Percentiles rank a stretch among this genome's conserved stretches.
phyloP scores from a whole-genome alignment of 2,329 filamentous ascomycete species.

The Metarhizium rileyi region DNA sequence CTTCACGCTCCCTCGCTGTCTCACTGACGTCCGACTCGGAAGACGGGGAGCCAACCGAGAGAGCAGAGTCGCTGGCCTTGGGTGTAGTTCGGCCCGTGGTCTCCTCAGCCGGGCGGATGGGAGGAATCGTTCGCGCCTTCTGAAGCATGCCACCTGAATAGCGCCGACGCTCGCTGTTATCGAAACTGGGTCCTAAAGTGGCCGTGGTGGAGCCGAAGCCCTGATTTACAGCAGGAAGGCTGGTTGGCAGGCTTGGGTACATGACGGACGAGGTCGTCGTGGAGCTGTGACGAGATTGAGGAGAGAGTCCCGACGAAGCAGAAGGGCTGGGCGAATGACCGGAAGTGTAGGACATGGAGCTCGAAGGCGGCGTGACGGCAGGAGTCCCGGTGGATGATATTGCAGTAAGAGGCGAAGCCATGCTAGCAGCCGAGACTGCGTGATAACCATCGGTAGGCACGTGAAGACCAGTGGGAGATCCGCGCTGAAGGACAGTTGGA shows the following conservation, averaged over 20 bases:
- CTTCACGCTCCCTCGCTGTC: slow-evolving; percentile 45
- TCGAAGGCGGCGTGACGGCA: slow-evolving; percentile 67
- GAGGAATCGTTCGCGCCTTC: slow-evolving; percentile 38
- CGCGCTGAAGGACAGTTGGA: slow-evolving; percentile 32
- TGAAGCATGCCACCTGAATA: slow-evolving; percentile 61
- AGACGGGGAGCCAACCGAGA: slow-evolving; percentile 42
- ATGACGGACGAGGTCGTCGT: slow-evolving; percentile 51
- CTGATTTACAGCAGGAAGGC: slow-evolving; percentile 52
- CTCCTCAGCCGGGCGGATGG: slow-evolving; percentile 26
- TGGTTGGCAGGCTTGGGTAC: slow-evolving; percentile 58
- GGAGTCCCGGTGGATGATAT: slow-evolving; percentile 60
- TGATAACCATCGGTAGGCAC: slow-evolving; percentile 27
- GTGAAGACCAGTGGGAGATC: slow-evolving; percentile 21
- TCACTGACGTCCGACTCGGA: slow-evolving; percentile 45
- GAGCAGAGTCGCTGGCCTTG: slow-evolving; percentile 31
- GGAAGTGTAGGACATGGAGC: slow-evolving; percentile 66
- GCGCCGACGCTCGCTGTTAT: slow-evolving; percentile 51
- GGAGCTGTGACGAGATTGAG: slow-evolving; percentile 51
- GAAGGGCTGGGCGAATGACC: slow-evolving; percentile 67
- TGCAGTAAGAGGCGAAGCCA: slow-evolving; percentile 50
- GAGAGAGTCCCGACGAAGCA: slow-evolving; percentile 56
- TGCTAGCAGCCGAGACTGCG: slow-evolving; percentile 41
- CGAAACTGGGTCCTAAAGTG: slow-evolving; percentile 59
- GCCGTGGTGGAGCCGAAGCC: slow-evolving; percentile 62
- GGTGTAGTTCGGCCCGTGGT: slow-evolving; percentile 32